Base-by-base conservation (phyloP, 2,329 filamentous ascomycete genomes). In the Sarocladium oryzae region DNA sequence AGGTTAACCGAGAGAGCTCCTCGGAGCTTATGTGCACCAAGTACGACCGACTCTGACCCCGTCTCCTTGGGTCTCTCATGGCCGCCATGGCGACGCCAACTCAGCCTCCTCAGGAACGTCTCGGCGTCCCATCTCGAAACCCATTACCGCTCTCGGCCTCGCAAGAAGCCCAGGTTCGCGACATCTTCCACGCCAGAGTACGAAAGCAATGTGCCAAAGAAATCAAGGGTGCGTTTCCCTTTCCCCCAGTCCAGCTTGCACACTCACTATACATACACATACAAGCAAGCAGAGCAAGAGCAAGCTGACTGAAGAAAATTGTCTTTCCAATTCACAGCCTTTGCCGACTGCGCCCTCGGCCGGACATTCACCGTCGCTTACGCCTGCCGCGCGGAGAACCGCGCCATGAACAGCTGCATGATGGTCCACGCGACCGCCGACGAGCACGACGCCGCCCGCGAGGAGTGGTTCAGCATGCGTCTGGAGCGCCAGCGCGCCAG, bases 351-450 rank as follows among this genome's bases (percentile, higher is more conserved):
- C 76, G 91, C 91, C 50, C 78, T 85, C 48, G 85, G 86, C 64
- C 87, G 89, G 57, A 97, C 91, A 5, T 81, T 97, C 60, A 90
- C 85, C 52, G 87, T 93, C 53, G 86, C 90, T 11, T 96, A 93
- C 75, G 80, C 84, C 50, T 99, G 93, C 74, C 85, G 89, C 51
- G 71, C 78, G 46, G 79, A 91, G 63, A 86, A 90, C 61, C 83
- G 85, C 56, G 76, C 78, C 32, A 99, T 99, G 93, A 99, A 99
- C 72, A 77, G 75, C 55, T 99, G 93, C 74, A 96, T 99, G 90
- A 77, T 91, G 59, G 69, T 77, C 52, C 86, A 95, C 71, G 91
- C 92, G 51, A 95, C 88, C 56, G 87, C 84, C 56, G 82, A 79
- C 51, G 89, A 95, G 66, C 81, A 95, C 68, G 93, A 99, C 71